These are phyloP conservation scores for Candida sp. DNA, from an alignment of 1,139 yeast genomes.

Conservation along the genomic window DNA sequence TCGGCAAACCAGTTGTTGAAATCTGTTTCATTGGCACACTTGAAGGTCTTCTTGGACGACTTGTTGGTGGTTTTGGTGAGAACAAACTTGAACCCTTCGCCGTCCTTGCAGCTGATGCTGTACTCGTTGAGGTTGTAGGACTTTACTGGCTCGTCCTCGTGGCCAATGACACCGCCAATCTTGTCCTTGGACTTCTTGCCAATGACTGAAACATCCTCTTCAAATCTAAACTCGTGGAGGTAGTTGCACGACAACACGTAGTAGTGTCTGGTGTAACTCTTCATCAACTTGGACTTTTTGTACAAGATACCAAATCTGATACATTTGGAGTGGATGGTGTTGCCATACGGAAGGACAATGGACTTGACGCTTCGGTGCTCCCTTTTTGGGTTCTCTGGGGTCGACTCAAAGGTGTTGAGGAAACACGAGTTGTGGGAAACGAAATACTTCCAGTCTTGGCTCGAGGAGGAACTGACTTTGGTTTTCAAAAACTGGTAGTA, in stretches of 20 bases:
- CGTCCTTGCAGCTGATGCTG: constrained; percentile 36
- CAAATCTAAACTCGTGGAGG: constrained; percentile 48
- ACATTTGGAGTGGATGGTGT: constrained; percentile 48
- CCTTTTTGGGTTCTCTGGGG: constrained; percentile 29
- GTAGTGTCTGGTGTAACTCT: constrained; percentile 42
- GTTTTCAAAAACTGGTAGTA: constrained; percentile 23
- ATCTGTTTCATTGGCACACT: constrained; percentile 36
- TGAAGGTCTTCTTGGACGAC: constrained; percentile 38
- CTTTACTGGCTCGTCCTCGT: constrained; percentile 44
- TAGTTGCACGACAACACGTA: constrained; percentile 50
- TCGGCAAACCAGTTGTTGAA: constrained; percentile 43
- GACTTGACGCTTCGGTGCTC: constrained; percentile 34
- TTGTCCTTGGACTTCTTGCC: constrained; percentile 28
- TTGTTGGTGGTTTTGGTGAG: constrained; percentile 31
- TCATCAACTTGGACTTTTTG: constrained; percentile 46
- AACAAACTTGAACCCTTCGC: constrained; percentile 38
- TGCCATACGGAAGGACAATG: constrained; percentile 37
- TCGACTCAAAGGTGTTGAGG: constrained; percentile 34
- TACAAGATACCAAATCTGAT: constrained; percentile 47
- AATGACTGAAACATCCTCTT: constrained; percentile 20
- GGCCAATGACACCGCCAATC: constrained; percentile 47
- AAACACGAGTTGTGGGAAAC: constrained; percentile 40
- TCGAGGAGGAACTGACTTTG: constrained; percentile 24
- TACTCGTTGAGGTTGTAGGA: constrained; percentile 50
- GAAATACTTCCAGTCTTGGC: constrained; percentile 44